Base-by-base conservation (phyloP, 257 asterid genomes). In the Solanum virginianum region DNA sequence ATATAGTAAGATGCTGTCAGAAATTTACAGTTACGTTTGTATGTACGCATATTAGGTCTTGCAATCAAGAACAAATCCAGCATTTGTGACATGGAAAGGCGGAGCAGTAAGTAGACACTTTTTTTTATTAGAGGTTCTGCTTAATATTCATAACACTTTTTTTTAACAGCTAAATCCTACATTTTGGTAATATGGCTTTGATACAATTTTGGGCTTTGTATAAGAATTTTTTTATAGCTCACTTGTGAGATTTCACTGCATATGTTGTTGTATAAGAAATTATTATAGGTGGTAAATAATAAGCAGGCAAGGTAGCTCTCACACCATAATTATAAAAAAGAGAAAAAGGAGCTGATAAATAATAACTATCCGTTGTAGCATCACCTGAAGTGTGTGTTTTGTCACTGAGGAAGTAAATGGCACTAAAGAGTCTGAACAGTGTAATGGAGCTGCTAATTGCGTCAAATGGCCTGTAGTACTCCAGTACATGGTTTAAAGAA, bases 51-150 rank as follows among this genome's bases (percentile, higher is more conserved):
- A 53, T 45, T 91, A 96, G 98, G 98, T 96, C 87, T 86, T 96
- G 91, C 99, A 88, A 72, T 91, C 99, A 45, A 93, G 98, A 87
- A 92, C 94, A 75, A 90, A 90, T 86, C 97, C 98, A 20, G 80
- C 95, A 59, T 89, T 86, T 83, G 97, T 94, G 24, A 20, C 98
- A 47, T 96, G 99, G 99, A 96, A 93, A 92, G 98, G 99, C 82
- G 99, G 98, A 90, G 98, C 91, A 47, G 98, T 96, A 89, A 91
- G 99, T 93, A 84, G n/a, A 83, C 41, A n/a, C 81, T 80, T 86
- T 86, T 85, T 86, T 51, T 74, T 74, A 45, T 68, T 36, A 66
- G 65, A 11, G 24, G 80, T 85, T 62, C 41, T 22, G 55, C 47
- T 65, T 65, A 54, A 11, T 53, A 22, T 16, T 41, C 65, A 16